Percentiles rank a stretch among this genome's conserved stretches.
These are phyloP conservation scores for Phoma herbarum DNA, from an alignment of 2,329 filamentous ascomycete genomes.

Conservation along the genomic window DNA sequence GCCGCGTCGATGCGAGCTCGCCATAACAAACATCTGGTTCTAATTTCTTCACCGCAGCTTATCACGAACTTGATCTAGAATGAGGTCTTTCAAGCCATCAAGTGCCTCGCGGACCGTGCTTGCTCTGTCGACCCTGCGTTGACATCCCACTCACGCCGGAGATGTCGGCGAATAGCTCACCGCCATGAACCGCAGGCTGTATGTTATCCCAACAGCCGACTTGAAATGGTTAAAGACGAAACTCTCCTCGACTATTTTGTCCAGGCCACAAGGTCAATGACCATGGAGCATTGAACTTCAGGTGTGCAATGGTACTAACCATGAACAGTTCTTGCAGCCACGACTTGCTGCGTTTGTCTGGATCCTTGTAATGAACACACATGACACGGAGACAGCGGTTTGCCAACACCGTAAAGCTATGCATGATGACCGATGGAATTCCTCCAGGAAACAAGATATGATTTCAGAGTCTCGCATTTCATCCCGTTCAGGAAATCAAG, in stretches of 20 bases:
- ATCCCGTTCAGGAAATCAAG: too few relatives aligned
- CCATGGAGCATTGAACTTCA: not conserved
- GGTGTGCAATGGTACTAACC: not conserved
- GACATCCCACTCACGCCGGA: slow-evolving; percentile 13
- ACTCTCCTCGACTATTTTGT: too few relatives aligned
- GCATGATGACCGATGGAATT: not conserved
- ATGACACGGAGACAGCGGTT: not conserved
- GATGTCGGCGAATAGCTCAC: slow-evolving; percentile 15
- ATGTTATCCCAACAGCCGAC: not conserved
- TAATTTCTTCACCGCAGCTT: slow-evolving; percentile 16
- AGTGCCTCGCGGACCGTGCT: slow-evolving; percentile 13
- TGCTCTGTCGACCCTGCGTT: slow-evolving; percentile 16
- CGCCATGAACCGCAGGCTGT: slow-evolving; percentile 11
- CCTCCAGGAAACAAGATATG: not conserved
- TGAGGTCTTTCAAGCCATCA: slow-evolving; percentile 3
- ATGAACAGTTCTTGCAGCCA: not conserved
- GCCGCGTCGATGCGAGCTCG: slow-evolving; percentile 19
- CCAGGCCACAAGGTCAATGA: too few relatives aligned
- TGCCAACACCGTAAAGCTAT: not conserved
- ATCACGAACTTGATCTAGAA: slow-evolving; percentile 16
- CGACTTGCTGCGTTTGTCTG: not conserved
- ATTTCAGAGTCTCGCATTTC: not conserved
- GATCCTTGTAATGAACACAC: not conserved
- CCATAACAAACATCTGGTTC: slow-evolving; percentile 5
- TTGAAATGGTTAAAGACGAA: not conserved